These are phyloP conservation scores for Zoysia pacifica DNA, from an alignment of 176 grass and related monocot genomes.

Conservation along the genomic window DNA sequence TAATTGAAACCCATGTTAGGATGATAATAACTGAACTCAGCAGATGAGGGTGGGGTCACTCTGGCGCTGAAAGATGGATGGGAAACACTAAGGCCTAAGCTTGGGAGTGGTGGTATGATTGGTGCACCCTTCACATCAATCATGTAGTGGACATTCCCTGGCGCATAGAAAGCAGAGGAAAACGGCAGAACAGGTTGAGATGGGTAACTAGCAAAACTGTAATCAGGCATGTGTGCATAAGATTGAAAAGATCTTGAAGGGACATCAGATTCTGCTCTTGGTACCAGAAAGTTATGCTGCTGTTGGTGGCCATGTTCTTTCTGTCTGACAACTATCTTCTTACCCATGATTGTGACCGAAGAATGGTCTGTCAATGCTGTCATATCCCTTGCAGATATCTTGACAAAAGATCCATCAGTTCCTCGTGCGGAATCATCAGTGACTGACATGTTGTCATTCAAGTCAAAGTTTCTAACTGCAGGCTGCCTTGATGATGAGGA, in stretches of 20 bases:
- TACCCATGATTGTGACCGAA: slow-evolving; percentile 62
- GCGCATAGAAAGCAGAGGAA: slow-evolving; percentile 41
- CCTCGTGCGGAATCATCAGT: slow-evolving; percentile 39
- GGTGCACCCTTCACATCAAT: slow-evolving; percentile 52
- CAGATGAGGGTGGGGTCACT: slow-evolving; percentile 27
- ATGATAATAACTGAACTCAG: slow-evolving; percentile 44
- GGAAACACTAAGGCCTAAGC: slow-evolving; percentile 42
- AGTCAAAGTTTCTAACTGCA: slow-evolving; percentile 63
- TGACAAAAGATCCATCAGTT: slow-evolving; percentile 37
- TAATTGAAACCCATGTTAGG: slow-evolving; percentile 58
- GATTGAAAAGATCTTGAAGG: slow-evolving; percentile 36
- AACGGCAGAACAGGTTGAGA: slow-evolving; percentile 41
- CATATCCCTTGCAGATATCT: slow-evolving; percentile 32
- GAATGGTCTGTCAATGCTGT: slow-evolving; percentile 5
- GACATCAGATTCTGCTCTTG: slow-evolving; percentile 35
- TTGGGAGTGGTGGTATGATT: slow-evolving; percentile 38
- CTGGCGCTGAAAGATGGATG: slow-evolving; percentile 43
- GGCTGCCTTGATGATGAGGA: slow-evolving; percentile 56
- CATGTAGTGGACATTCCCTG: slow-evolving; percentile 43
- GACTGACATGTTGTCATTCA: slow-evolving; percentile 61
- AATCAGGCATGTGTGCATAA: slow-evolving; percentile 47
- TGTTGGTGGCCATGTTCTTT: slow-evolving; percentile 42
- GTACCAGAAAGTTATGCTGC: slow-evolving; percentile 55
- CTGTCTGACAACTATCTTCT: slow-evolving; percentile 46
- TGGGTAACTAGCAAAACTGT: slow-evolving; percentile 31